Evolutionary conservation across 345 rosid species (phyloP), one percentile per base, ranked within the genome.

Genomic region (Citrus trifoliata): DNA sequence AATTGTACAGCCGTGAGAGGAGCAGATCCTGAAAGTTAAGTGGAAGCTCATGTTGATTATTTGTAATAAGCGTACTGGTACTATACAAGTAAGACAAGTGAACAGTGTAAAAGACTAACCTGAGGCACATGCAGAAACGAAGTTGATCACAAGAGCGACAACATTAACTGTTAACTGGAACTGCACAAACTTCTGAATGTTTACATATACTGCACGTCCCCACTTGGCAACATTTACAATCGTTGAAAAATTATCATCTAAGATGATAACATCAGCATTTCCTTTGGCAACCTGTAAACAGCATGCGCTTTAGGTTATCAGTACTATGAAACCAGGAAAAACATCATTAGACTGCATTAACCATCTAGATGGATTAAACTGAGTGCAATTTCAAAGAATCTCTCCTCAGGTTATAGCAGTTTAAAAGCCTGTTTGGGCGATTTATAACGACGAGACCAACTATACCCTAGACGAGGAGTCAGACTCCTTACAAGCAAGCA

Each of bases 111-210:
- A 6, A 24, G 66, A 83, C 82, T 53, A 38, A 90, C 99, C 99
- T 79, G 98, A 81, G 83, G 92, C 37, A 83, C 97, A 93, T 56
- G 98, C 99, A 64, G 98, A 90, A 78, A 87, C 88, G 46, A 93
- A 90, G 84, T 95, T 90, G 81, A 91, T 86, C 55, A 91, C 79
- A 32, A 95, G 95, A 73, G 99, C 95, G 51, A 91, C 99, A 55
- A 96, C 88, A 76, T 95, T 93, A 58, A 95, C 94, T 51, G 99
- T 95, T 3, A 95, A 86, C 85, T 95, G 99, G 89, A 95, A 95
- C 90, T 95, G 99, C 86, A 95, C 97, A 83, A 95, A 95, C 90
- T 95, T 95, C 80, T 92, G 98, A 78, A 95, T 95, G 89, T 95
- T 95, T 55, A 93, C 89, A 74, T 96, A 96, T 68, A 96, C 98